Conservation (phyloP, 495 filamentous ascomycete genomes). For the Xanthoparmelia taractica region DNA sequence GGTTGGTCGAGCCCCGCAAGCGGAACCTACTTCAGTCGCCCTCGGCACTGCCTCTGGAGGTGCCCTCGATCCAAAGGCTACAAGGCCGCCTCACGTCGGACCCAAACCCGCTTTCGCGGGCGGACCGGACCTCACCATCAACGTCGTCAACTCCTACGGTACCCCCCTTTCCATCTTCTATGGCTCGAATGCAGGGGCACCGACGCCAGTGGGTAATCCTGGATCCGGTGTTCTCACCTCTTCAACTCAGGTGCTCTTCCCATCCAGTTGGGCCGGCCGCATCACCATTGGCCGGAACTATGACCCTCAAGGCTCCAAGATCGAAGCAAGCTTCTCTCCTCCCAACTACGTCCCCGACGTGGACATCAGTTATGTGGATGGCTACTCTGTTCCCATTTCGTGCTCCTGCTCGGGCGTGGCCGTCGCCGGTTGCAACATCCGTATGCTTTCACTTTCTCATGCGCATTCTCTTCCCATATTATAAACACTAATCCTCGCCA, state of each 20-base stretch:
- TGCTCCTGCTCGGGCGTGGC: constrained; percentile 25
- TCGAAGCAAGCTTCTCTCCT: constrained; percentile 16
- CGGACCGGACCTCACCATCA: constrained; percentile 16
- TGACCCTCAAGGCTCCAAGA: constrained; percentile 19
- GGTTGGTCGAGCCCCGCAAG: background rate
- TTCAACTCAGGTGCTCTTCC: constrained; percentile 16
- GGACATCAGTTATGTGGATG: constrained; percentile 24
- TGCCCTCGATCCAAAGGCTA: constrained; percentile 10
- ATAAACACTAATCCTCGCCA: background rate
- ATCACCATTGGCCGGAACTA: constrained; percentile 19
- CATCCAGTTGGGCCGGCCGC: constrained; percentile 16
- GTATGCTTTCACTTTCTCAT: background rate
- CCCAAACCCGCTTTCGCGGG: constrained; percentile 14
- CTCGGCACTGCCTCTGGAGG: constrained; percentile 17
- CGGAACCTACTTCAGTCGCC: constrained; percentile 2
- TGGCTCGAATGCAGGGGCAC: constrained; percentile 19
- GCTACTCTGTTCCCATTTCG: constrained; percentile 25
- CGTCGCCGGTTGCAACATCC: constrained; percentile 25
- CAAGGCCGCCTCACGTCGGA: background rate
- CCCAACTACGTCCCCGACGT: constrained; percentile 19
- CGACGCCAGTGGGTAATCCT: constrained; percentile 18
- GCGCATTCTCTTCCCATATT: background rate
- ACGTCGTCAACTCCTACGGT: constrained; percentile 18
- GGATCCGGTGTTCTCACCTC: constrained; percentile 14
- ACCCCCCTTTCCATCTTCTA: constrained; percentile 18